Base-by-base conservation (phyloP, 2,329 filamentous ascomycete species). In the Diaporthe amygdali region DNA sequence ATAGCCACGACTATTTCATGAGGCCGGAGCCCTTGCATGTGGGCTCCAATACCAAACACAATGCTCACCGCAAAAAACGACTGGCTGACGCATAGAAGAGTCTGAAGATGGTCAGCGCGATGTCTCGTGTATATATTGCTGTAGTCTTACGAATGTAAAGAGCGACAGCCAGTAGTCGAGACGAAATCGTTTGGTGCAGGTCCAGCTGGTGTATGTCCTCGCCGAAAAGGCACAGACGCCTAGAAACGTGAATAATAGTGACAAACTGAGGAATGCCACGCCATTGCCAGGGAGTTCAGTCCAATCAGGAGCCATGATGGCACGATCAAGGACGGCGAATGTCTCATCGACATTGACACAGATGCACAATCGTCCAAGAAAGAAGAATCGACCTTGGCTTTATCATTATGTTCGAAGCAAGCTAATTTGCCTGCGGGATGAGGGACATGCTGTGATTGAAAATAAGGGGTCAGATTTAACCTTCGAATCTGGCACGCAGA, bases 81-180 rank as follows among this genome's bases (percentile, higher is more conserved):
- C 9, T 69, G 54, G 46, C 55, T 69, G 46, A 63, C n/a, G 7
- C 46, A 39, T 17, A 56, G 49, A 20, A 69, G 14, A 20, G 34
- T 5, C 67, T 69, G 67, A 2, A 54, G n/a, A 15, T 3, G 15
- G n/a, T 69, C 55, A 69, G 67, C 44, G 34, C 14, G 2, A 17
- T 17, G 3, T 14, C 37, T 9, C 17, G 1, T 15, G 5, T 9
- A 22, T 30, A 7, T 10, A 14, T 2, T 0, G 20, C 12, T 44
- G 8, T 8, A 8, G 37, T 51, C 55, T 30, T 61, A 69, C 67
- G 3, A 69, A 63, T 17, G 67, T 63, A 2, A 22, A 17, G 1
- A 69, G 34, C 15, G 54, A 27, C 22, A 69, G 15, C 67, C 67
- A 69, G 15, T 69, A 69, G 17, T 69, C 54, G 10, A 69, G 41